A percentile compares a stretch with the other conserved stretches of the same genome.
phyloP scores from a whole-genome alignment of 2,329 filamentous ascomycete species.

The Xylariaceae sp. region DNA sequence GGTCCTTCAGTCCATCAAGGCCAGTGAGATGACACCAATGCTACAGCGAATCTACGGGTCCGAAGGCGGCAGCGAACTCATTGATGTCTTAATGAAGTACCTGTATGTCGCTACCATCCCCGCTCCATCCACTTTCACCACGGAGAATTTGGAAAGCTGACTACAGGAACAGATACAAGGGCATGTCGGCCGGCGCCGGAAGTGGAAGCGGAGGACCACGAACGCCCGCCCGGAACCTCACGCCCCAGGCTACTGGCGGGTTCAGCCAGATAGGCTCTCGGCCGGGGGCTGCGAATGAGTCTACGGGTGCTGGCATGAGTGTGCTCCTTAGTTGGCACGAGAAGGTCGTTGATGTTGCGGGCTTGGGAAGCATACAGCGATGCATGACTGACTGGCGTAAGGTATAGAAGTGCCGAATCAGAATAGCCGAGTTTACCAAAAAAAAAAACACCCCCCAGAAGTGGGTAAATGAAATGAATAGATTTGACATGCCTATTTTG shows the following conservation, averaged over 20 bases:
- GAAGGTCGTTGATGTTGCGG: slow-evolving; percentile 92
- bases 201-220: slow-evolving; percentile 33
- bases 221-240: slow-evolving; percentile 46
- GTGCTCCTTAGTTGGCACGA: slow-evolving; percentile 98
- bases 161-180: slow-evolving; percentile 67
- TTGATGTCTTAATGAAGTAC: slow-evolving; percentile 98
- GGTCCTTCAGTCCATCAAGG: slow-evolving; percentile 92
- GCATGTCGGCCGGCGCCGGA: slow-evolving; percentile 59
- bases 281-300: slow-evolving; percentile 53
- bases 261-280: slow-evolving; percentile 74
- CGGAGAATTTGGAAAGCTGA: background rate
- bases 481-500: too few relatives aligned
- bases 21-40: slow-evolving; percentile 89
- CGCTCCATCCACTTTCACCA: slow-evolving; percentile 7
- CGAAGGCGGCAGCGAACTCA: slow-evolving; percentile 74
- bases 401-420: slow-evolving; percentile 45
- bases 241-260: slow-evolving; percentile 79
- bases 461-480: too few relatives aligned
- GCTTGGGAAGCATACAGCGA: slow-evolving; percentile 83
- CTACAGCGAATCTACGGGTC: slow-evolving; percentile 75
- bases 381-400: slow-evolving; percentile 96
- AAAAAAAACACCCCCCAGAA: too few relatives aligned
- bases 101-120: slow-evolving; percentile 54
- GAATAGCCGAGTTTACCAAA: too few relatives aligned
- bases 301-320: slow-evolving; percentile 87